A percentile compares a stretch with the other conserved stretches of the same genome.
phyloP scores from a whole-genome alignment of 2,329 filamentous ascomycete species.

The Tolypocladium paradoxum region DNA sequence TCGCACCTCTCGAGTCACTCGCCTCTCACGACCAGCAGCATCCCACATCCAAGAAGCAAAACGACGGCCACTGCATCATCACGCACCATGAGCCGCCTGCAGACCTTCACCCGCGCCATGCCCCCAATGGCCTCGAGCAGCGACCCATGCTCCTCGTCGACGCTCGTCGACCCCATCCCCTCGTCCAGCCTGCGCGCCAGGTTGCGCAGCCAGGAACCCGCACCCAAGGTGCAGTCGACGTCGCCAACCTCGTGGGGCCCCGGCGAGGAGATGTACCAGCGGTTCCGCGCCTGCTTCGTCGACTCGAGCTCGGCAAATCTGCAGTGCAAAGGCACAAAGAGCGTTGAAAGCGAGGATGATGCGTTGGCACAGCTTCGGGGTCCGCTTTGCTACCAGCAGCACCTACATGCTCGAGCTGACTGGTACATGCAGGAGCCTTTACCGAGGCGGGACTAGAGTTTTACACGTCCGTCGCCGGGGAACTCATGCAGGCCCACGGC shows the following conservation, averaged over 20 bases:
- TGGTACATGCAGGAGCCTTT: conserved; percentile 10
- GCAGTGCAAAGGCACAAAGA: neutral
- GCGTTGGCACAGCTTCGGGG: conserved; percentile 11
- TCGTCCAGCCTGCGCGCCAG: conserved; percentile 16
- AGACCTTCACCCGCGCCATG: neutral
- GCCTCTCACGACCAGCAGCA: neutral
- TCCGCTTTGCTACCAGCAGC: neutral
- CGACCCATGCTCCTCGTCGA: neutral
- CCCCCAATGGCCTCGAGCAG: neutral
- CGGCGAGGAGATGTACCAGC: conserved; percentile 10
- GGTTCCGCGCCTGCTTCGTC: conserved; percentile 14
- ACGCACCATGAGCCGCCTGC: neutral
- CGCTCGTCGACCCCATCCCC: conserved; percentile 3
- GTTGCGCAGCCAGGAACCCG: conserved; percentile 13
- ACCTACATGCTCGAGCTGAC: neutral
- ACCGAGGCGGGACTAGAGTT: conserved; percentile 11
- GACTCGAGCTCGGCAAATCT: neutral
- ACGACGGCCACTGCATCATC: neutral
- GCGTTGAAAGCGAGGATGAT: neutral
- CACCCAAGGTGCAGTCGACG: neutral
- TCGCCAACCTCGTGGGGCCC: conserved; percentile 1
- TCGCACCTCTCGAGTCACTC: neutral
- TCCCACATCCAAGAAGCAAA: neutral
- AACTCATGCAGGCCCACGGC: conserved; percentile 12
- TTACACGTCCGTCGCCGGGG: conserved; percentile 8